Evolutionary conservation across 108 stramenopile species (phyloP).

Genomic region (Nitzschia sp.): DNA sequence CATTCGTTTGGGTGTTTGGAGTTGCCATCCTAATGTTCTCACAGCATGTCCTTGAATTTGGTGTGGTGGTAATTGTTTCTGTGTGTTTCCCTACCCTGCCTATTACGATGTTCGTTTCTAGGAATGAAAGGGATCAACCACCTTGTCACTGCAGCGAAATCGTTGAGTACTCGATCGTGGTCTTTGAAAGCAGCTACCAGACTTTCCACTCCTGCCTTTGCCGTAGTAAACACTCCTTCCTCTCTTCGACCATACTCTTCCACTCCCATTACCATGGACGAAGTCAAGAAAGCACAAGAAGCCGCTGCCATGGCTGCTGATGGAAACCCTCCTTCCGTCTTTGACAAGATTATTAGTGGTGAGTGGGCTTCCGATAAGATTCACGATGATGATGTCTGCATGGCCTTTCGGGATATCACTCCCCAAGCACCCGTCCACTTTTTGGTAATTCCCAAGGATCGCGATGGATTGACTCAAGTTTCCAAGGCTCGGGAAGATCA

Average conservation of each 20-base stretch:
- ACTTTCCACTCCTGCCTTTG: too few species aligned
- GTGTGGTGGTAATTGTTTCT: too few species aligned
- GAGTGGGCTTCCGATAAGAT: slow-evolving; percentile 82
- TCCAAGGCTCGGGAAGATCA: slow-evolving; percentile 88
- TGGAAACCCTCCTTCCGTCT: slow-evolving; percentile 76
- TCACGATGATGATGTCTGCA: slow-evolving; percentile 89
- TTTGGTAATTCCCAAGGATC: slow-evolving; percentile 95
- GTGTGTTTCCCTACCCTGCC: too few species aligned
- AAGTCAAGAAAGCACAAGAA: slow-evolving; percentile 56
- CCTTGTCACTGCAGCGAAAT: too few species aligned
- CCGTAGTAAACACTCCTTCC: too few species aligned
- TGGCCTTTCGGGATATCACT: slow-evolving; percentile 94
- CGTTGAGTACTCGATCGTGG: too few species aligned
- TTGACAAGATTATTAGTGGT: slow-evolving; percentile 91
- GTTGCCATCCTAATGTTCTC: too few species aligned
- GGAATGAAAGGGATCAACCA: too few species aligned
- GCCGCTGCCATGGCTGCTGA: slow-evolving; percentile 63
- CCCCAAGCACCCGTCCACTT: slow-evolving; percentile 93
- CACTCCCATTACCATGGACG: slow-evolving; percentile 13
- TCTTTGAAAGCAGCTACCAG: too few species aligned
- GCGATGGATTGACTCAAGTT: slow-evolving; percentile 89
- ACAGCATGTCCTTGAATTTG: too few species aligned
- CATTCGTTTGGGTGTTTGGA: too few species aligned
- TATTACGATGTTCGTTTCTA: too few species aligned
- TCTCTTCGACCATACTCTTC: neutral